These are phyloP conservation scores for Platismatia glauca DNA, from an alignment of 495 filamentous ascomycete genomes.

Conservation along the genomic window DNA sequence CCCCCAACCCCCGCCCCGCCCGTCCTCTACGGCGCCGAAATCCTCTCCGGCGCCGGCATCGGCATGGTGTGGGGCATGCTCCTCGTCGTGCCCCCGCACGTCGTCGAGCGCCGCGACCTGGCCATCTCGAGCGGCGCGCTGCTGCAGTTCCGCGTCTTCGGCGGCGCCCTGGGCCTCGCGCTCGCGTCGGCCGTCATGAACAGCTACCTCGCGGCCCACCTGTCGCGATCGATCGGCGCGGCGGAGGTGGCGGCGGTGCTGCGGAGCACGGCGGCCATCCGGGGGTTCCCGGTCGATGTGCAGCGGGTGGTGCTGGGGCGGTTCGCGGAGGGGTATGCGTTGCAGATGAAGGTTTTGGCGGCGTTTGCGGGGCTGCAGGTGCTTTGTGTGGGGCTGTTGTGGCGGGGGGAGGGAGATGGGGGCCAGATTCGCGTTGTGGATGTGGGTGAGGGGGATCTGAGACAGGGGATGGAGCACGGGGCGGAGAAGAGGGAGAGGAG, in stretches of 20 bases:
- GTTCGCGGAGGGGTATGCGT: slow-evolving; percentile 25
- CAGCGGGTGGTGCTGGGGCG: slow-evolving; percentile 15
- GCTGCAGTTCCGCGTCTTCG: slow-evolving; percentile 45
- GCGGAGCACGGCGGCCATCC: slow-evolving; percentile 18
- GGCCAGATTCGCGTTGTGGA: not conserved
- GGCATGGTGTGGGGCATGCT: slow-evolving; percentile 36
- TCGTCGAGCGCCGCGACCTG: not conserved
- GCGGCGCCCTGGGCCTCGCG: slow-evolving; percentile 32
- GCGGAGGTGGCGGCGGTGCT: slow-evolving; percentile 3
- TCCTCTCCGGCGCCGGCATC: not conserved
- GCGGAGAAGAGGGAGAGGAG: not conserved
- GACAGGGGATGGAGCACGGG: not conserved
- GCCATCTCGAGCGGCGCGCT: slow-evolving; percentile 18
- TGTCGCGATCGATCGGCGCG: slow-evolving; percentile 11
- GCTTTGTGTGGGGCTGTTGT: slow-evolving; percentile 8
- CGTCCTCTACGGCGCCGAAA: not conserved
- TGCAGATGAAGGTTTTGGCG: slow-evolving; percentile 29
- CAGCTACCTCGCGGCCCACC: not conserved
- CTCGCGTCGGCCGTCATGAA: slow-evolving; percentile 1
- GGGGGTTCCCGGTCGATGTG: slow-evolving; percentile 3
- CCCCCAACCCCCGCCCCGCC: not conserved
- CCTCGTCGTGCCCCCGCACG: slow-evolving; percentile 46
- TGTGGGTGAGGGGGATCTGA: not conserved
- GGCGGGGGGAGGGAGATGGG: too few species aligned
- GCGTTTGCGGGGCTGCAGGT: slow-evolving; percentile 24